These are phyloP conservation scores for Plasmodium cynomolgi DNA, from an alignment of 169 alveolate genomes.

Conservation along the genomic window DNA sequence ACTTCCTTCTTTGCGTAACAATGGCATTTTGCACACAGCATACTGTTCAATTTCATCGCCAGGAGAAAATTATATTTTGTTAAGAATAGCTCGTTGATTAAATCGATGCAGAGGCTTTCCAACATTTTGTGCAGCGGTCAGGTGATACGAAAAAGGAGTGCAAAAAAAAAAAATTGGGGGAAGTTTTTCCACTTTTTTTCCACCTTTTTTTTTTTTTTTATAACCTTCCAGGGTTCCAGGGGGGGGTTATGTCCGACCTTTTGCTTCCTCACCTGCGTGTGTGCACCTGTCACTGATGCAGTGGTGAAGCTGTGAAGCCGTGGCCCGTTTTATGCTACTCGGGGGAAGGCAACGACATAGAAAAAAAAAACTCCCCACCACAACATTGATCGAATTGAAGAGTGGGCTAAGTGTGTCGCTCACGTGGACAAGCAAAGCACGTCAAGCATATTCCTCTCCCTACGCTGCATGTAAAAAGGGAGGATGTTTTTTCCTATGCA, in stretches of 20 bases:
- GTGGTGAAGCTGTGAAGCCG: neutral
- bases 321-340: neutral
- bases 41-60: neutral
- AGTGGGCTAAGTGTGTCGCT: neutral
- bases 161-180: neutral
- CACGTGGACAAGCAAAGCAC: neutral
- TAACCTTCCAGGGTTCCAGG: neutral
- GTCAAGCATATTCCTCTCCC: neutral
- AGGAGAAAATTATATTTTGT: slow-evolving; percentile 36
- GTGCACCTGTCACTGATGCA: neutral
- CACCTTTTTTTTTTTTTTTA: neutral
- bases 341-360: neutral
- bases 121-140: slow-evolving; percentile 1
- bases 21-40: neutral
- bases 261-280: neutral
- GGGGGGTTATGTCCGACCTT: neutral
- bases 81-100: slow-evolving; percentile 23
- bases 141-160: neutral
- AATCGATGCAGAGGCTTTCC: slow-evolving; percentile 35
- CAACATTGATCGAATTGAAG: neutral
- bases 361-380: neutral
- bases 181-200: neutral
- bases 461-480: neutral
- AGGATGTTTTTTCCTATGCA: neutral
- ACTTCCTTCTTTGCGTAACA: neutral